phyloP scores from a whole-genome alignment of 1,284 basidiomycete species.

The Mycena citricolor region DNA sequence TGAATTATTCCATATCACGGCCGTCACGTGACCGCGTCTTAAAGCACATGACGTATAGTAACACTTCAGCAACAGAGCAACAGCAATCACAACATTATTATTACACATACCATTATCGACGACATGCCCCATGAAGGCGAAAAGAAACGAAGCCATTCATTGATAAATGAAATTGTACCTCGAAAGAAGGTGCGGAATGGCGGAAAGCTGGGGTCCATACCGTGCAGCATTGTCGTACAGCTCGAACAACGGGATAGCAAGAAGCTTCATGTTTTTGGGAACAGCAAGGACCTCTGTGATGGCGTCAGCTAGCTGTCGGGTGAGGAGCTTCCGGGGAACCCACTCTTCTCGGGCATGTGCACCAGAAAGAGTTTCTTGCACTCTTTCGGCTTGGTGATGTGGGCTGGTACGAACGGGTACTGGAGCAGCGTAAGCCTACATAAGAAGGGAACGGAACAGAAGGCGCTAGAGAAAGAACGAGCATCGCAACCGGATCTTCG shows the following conservation, averaged over 20 bases:
- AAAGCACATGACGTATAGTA: too few species aligned
- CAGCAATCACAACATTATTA: too few species aligned
- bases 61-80: too few species aligned
- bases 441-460: too few species aligned
- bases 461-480: too few species aligned
- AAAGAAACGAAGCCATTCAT: too few species aligned
- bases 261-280: slow-evolving; percentile 97
- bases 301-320: neutral
- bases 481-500: slow-evolving; percentile 7
- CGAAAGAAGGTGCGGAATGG: slow-evolving; percentile 91
- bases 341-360: slow-evolving; percentile 92
- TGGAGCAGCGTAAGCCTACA: too few species aligned
- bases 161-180: slow-evolving; percentile 74
- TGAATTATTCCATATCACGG: too few species aligned
- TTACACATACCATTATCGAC: too few species aligned
- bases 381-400: slow-evolving; percentile 97
- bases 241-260: slow-evolving; percentile 94
- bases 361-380: slow-evolving; percentile 96
- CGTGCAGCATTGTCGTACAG: slow-evolving; percentile 95
- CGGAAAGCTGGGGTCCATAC: slow-evolving; percentile 90
- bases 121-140: too few species aligned
- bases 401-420: slow-evolving; percentile 97
- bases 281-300: slow-evolving; percentile 87
- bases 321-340: slow-evolving; percentile 33
- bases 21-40: too few species aligned